Evolutionary conservation across 331 rosid species (phyloP), one percentile per base, ranked within the genome.

Genomic region (Quercus phellos): DNA sequence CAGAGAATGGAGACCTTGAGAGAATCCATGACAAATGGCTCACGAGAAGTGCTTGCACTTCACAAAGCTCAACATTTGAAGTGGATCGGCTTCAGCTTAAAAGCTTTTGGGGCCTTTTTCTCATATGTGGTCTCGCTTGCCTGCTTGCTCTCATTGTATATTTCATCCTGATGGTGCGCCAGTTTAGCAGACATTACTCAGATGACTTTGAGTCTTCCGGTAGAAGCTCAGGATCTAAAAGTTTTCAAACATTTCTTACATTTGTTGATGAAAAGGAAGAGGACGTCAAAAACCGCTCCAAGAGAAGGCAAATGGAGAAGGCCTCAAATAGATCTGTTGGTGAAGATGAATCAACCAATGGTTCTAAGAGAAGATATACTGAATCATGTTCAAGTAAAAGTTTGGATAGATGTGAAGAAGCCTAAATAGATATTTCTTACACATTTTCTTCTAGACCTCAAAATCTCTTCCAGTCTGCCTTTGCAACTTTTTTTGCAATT

Each of bases 1-100:
- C 88, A 6, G 97, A 93, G 67, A 89, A 68, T 55, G 97, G 97
- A 74, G 97, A 90, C 55, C 79, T 93, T 24, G 90, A 90, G 76
- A 88, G 96, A 84, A 93, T 93, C 77, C 96, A 88, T 77, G 97
- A 93, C 90, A 93, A 93, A 55, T 93, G 97, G 97, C 96, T 93
- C 12, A 54, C 70, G 73, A 79, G 86, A 32, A 85, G 86, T 12
- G 87, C 94, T 16, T 93, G 97, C 80, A 69, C 88, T 43, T 77
- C 93, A 66, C 94, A 85, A 29, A 85, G 84, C n/a, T 53, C 94
- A 54, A 85, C 85, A 78, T 74, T 86, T 17, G 90, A 85, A 78
- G 88, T 87, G 76, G 90, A 93, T 84, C 90, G 88, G 29, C 96
- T 93, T 35, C 35, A 77, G 54, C 91, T 93, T 1, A 79, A 69